Conservation (phyloP, 352 stramenopile genomes). For the Phytophthora sp. region DNA sequence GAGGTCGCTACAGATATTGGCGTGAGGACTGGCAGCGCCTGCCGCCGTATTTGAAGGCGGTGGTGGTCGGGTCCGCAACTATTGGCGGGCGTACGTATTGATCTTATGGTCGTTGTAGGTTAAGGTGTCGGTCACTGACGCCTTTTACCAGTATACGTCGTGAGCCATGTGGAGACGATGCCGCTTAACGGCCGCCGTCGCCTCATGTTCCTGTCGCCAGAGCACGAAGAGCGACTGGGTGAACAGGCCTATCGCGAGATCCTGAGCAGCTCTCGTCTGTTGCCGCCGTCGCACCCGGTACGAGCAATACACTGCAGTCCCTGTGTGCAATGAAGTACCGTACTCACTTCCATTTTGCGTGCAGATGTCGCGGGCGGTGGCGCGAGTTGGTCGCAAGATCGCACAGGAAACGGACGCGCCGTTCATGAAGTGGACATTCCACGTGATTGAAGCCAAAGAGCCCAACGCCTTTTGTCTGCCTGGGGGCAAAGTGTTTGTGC, state of each 20-base stretch:
- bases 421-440: constrained; percentile 77
- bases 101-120: neutral
- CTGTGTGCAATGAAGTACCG: neutral
- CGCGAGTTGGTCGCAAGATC: constrained; percentile 64
- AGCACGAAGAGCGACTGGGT: constrained; percentile 55
- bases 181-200: constrained; percentile 56
- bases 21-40: constrained; percentile 43
- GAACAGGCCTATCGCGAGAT: constrained; percentile 61
- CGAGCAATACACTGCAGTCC: neutral
- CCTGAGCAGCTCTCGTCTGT: constrained; percentile 43
- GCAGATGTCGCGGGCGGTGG: constrained; percentile 67
- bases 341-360: neutral
- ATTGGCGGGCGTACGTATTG: constrained; percentile 37
- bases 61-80: constrained; percentile 33
- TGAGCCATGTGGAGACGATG: constrained; percentile 69
- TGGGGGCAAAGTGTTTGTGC: constrained; percentile 78
- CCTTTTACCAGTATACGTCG: constrained; percentile 33
- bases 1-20: too few species aligned
- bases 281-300: constrained; percentile 60
- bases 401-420: constrained; percentile 43
- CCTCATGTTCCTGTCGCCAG: constrained; percentile 70
- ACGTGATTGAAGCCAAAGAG: constrained; percentile 68
- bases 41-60: constrained; percentile 45
- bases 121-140: neutral
- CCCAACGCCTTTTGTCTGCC: constrained; percentile 80